Evolutionary conservation across 75 land plant genomes (phyloP), one percentile per base, ranked within the genome.

Genomic region (Chamaecyparis obtusa): DNA sequence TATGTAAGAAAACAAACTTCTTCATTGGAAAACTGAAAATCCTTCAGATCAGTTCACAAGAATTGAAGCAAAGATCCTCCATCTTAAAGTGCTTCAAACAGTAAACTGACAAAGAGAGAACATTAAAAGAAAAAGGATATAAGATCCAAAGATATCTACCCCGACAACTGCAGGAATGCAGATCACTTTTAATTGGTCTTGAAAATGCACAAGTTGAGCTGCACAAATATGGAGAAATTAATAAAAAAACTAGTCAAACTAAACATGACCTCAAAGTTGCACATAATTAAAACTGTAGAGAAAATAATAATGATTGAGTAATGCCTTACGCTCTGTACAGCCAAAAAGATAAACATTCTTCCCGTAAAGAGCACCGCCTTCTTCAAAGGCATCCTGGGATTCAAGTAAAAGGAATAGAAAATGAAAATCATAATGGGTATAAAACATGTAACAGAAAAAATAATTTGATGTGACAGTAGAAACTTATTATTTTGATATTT

Each of bases 161-260:
- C 97, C 99, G 36, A 97, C 99, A 46, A 98, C 94, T 80, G 91
- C 96, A 75, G 99, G 99, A 84, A 98, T 94, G 74, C 89, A 92
- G 21, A 91, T 86, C 21, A 98, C 89, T 88, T 90, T 93, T n/a
- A n/a, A n/a, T 83, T 91, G 89, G 33, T 93, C 95, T 36, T 89
- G 84, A 83, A 87, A 91, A n/a, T n/a, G n/a, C n/a, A n/a, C n/a
- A 80, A 96, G 74, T 90, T 98, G 99, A 75, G 99, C 96, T 95
- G 96, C 92, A 94, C 19, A 54, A 46, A 39, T 2, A 79, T 27
- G 48, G 30, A 80, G 11, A 44, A 44, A 80, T 9, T 27, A 17
- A 17, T 27, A 27, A 24, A 43, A 80, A 27, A 80, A 27, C 10
- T 44, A 14, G 83, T 79, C 17, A 39, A 39, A 79, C 41, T 79